These are phyloP conservation scores for Phaeosphaeriaceae sp. DNA, from an alignment of 2,329 filamentous ascomycete genomes.

Conservation along the genomic window DNA sequence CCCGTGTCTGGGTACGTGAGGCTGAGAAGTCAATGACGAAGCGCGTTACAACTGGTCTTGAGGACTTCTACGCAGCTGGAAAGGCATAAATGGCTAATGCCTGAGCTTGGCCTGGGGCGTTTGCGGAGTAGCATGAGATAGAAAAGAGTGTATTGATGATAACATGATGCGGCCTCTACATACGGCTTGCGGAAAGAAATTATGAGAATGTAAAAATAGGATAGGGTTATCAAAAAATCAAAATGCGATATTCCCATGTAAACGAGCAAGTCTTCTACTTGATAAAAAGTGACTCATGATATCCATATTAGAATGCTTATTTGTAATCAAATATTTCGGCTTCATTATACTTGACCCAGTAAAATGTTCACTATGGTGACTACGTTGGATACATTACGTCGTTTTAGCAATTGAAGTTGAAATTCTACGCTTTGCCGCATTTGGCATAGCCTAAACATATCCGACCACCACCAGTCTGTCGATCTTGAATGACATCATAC, in stretches of 20 bases:
- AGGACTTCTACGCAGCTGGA: slow-evolving; percentile 88
- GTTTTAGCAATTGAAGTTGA: too few species aligned
- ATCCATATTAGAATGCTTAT: too few species aligned
- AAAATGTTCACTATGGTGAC: too few species aligned
- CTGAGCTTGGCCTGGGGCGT: slow-evolving; percentile 15
- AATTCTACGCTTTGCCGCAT: neutral
- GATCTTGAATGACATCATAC: slow-evolving; percentile 15
- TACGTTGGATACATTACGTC: too few species aligned
- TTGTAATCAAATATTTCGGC: too few species aligned
- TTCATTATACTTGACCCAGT: too few species aligned
- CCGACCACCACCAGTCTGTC: too few species aligned
- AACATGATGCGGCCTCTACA: neutral
- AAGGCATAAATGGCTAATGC: slow-evolving; percentile 65
- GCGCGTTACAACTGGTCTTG: slow-evolving; percentile 79
- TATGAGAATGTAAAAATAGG: slow-evolving; percentile 10
- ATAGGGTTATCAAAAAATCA: neutral
- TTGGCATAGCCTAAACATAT: neutral
- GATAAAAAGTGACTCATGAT: too few species aligned
- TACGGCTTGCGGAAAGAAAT: neutral
- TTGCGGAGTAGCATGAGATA: slow-evolving; percentile 15
- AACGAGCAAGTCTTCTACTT: too few species aligned
- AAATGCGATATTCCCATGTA: too few species aligned
- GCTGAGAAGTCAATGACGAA: slow-evolving; percentile 92
- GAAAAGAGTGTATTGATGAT: slow-evolving; percentile 11
- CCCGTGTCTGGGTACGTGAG: slow-evolving; percentile 93